A percentile compares a stretch with the other conserved stretches of the same genome.
phyloP scores from a whole-genome alignment of 305 asterid genomes.

The Caryopteris hybrid region DNA sequence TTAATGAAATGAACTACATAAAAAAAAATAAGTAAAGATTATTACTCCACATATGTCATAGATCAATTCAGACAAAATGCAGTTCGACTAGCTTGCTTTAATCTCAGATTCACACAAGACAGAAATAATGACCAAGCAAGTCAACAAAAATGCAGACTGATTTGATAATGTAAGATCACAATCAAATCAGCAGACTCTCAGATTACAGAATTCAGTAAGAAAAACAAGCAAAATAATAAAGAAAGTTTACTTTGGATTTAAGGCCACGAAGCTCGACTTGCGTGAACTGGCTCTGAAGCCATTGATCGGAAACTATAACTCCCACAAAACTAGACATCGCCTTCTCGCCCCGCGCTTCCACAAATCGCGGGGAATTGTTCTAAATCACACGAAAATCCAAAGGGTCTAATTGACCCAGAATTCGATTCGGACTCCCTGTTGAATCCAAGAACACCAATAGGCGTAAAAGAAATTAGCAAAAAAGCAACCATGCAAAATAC shows the following conservation, averaged over 20 bases:
- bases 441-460: conserved; percentile 20
- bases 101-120: conserved; percentile 13
- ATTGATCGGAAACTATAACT: conserved; percentile 88
- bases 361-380: conserved; percentile 39
- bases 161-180: not conserved
- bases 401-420: conserved; percentile 2
- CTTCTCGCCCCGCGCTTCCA: conserved; percentile 36
- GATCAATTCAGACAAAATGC: conserved; percentile 19
- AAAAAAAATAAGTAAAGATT: not conserved
- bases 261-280: conserved; percentile 93
- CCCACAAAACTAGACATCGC: conserved; percentile 81
- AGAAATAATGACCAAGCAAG: conserved; percentile 1
- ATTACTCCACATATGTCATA: conserved; percentile 2
- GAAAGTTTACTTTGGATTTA: conserved; percentile 63
- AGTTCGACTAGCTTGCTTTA: conserved; percentile 15
- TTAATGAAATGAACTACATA: conserved; percentile 53
- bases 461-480: not conserved
- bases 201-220: not conserved
- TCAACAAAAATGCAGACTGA: not conserved
- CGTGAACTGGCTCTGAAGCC: conserved; percentile 97
- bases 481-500: conserved; percentile 29
- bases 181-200: conserved; percentile 9
- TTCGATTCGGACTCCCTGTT: conserved; percentile 19
- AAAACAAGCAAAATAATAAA: not conserved
- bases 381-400: conserved; percentile 19